These are phyloP conservation scores for Hymenoscyphus fructigenus DNA, from an alignment of 2,329 filamentous ascomycete genomes.

Conservation along the genomic window DNA sequence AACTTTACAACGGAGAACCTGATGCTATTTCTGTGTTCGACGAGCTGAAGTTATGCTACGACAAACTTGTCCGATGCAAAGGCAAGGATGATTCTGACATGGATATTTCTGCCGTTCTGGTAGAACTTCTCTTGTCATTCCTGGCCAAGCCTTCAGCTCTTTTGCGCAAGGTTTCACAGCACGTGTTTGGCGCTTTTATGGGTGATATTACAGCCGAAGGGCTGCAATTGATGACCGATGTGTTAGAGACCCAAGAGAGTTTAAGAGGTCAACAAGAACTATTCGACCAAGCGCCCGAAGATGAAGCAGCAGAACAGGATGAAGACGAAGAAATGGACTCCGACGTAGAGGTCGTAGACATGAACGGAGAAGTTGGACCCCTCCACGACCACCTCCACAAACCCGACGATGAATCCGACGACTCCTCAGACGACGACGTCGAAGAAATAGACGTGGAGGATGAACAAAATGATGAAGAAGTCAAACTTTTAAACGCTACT, in stretches of 20 bases:
- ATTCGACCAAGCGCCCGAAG: conserved; percentile 69
- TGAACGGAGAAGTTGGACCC: conserved; percentile 45
- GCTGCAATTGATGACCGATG: conserved; percentile 63
- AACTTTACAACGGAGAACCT: conserved; percentile 85
- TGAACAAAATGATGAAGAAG: conserved; percentile 39
- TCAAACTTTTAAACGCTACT: conserved; percentile 61
- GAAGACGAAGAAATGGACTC: conserved; percentile 42
- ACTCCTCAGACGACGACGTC: conserved; percentile 39
- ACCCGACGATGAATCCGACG: conserved; percentile 41
- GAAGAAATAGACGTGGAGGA: conserved; percentile 38
- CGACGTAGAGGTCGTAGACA: conserved; percentile 51
- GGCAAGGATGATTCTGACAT: conserved; percentile 51
- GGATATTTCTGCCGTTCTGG: conserved; percentile 67
- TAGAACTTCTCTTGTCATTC: conserved; percentile 89
- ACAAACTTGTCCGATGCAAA: conserved; percentile 56
- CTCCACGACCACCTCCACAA: conserved; percentile 40
- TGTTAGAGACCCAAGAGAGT: conserved; percentile 77
- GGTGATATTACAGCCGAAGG: conserved; percentile 71
- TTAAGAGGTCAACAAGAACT: conserved; percentile 80
- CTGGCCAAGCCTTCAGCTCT: conserved; percentile 81
- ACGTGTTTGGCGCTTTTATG: conserved; percentile 84
- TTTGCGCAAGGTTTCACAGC: conserved; percentile 81
- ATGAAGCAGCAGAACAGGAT: conserved; percentile 49
- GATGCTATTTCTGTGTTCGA: conserved; percentile 81
- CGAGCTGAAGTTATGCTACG: conserved; percentile 75